Evolutionary conservation across 805 yeast species (phyloP), one percentile per base, ranked within the genome.

Genomic region (Clavispora fructus): DNA sequence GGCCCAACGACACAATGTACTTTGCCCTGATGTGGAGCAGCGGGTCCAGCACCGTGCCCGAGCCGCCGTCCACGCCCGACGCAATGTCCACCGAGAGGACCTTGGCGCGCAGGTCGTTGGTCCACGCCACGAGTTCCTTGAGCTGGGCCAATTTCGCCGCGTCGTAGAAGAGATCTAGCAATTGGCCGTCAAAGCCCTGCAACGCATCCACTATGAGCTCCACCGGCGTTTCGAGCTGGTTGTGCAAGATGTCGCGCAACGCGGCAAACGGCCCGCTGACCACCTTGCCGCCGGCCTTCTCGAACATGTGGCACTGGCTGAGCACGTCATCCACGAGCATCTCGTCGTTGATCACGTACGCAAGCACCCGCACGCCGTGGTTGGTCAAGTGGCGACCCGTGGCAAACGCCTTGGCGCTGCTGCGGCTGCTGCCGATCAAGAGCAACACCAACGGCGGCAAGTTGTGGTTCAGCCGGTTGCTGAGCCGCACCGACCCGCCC

Each of bases 161-260:
- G 19, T 63, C 59, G 49, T 66, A 68, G 47, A 40, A 69, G 35
- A 83, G 62, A 60, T 86, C 94, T 29, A 75, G 75, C 43, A 87
- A 64, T 45, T 78, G 85, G 23, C 80, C 77, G 55, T 87, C 94
- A 53, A 79, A 84, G 0, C 96, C 97, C 60, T 87, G 96, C 54
- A 90, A 70, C 1, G 90, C 94, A 62, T 90, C 97, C 16, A 90
- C 59, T 9, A 89, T 77, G 49, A 90, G 69, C 59, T 89, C 96
- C 13, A 87, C 80, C 0, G 95, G 94, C 2, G 87, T 77, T 39
- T 83, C 86, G 35, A 82, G 65, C 46, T 76, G 75, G 61, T 69
- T 53, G 71, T 62, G 32, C 64, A 63, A 23, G 41, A 63, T 46
- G 59, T 69, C 59, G 71, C 67, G 39, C 59, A 75, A 40, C 49